Evolutionary conservation across 2,329 filamentous ascomycete species (phyloP).

Genomic region (Myriosclerotinia curreyana): DNA sequence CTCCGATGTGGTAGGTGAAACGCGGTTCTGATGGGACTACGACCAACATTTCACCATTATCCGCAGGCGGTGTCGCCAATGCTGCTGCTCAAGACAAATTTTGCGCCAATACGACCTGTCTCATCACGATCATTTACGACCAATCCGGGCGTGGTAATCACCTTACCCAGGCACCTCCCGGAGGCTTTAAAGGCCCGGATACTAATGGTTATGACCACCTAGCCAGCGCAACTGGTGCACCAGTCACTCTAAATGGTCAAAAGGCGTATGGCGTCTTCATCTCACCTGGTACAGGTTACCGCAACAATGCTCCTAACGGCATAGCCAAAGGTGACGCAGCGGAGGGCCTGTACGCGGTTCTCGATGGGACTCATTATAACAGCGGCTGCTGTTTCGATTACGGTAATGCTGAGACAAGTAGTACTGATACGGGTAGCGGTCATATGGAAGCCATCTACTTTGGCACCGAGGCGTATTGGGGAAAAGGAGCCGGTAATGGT

Average conservation of each 20-base stretch:
- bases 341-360: constrained; percentile 59
- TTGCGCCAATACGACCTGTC: constrained; percentile 58
- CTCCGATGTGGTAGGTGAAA: constrained; percentile 41
- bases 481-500: constrained; percentile 54
- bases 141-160: constrained; percentile 62
- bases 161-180: constrained; percentile 59
- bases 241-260: constrained; percentile 57
- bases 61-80: constrained; percentile 61
- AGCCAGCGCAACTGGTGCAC: constrained; percentile 57
- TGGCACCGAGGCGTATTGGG: constrained; percentile 54
- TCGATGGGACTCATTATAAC: constrained; percentile 61
- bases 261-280: constrained; percentile 64
- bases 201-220: constrained; percentile 57
- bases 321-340: constrained; percentile 53
- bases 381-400: constrained; percentile 56
- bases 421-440: constrained; percentile 54
- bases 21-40: constrained; percentile 49
- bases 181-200: constrained; percentile 55
- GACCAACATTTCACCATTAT: constrained; percentile 43
- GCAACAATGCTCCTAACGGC: constrained; percentile 53
- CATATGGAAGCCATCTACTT: constrained; percentile 71
- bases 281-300: constrained; percentile 60
- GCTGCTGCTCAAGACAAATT: constrained; percentile 59
- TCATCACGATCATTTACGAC: constrained; percentile 64
- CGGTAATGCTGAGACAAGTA: constrained; percentile 55